phyloP scores from a whole-genome alignment of 257 asterid genomes.

The Solanum peruvianum region DNA sequence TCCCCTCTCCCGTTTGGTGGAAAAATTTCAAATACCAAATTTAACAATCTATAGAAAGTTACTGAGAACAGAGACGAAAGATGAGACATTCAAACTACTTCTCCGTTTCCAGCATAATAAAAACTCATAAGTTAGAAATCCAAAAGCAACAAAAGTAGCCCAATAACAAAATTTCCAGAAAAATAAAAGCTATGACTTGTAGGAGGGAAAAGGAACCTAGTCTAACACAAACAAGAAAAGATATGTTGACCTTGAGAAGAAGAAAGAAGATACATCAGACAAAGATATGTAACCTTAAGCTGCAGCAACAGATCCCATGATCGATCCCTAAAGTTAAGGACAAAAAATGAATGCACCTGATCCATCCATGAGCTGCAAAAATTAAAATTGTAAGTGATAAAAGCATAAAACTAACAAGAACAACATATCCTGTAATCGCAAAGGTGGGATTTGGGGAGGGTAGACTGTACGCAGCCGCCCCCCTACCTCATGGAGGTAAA shows the following conservation, averaged over 20 bases:
- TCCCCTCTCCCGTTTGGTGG: background rate
- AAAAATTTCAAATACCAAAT: background rate
- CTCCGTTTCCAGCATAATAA: background rate
- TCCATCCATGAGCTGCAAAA: conserved; percentile 64
- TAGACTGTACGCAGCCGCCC: background rate
- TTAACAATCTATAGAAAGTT: background rate
- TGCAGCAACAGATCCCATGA: conserved; percentile 45
- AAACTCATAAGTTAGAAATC: background rate
- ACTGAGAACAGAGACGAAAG: background rate
- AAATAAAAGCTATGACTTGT: background rate
- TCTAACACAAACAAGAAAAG: background rate
- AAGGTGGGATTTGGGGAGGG: background rate
- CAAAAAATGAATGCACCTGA: conserved; percentile 48
- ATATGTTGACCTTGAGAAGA: background rate
- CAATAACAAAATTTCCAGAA: background rate
- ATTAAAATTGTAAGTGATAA: conserved; percentile 10
- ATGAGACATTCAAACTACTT: background rate
- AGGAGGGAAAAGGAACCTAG: background rate
- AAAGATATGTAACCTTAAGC: conserved; percentile 43
- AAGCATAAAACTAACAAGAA: background rate
- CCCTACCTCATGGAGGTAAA: background rate
- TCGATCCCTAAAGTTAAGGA: conserved; percentile 38
- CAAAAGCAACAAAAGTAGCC: background rate
- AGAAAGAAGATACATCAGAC: background rate
- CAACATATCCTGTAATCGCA: background rate